A percentile compares a stretch with the other conserved stretches of the same genome.
Conservation (phyloP, 495 filamentous ascomycete species). For the Letharia lupina region DNA sequence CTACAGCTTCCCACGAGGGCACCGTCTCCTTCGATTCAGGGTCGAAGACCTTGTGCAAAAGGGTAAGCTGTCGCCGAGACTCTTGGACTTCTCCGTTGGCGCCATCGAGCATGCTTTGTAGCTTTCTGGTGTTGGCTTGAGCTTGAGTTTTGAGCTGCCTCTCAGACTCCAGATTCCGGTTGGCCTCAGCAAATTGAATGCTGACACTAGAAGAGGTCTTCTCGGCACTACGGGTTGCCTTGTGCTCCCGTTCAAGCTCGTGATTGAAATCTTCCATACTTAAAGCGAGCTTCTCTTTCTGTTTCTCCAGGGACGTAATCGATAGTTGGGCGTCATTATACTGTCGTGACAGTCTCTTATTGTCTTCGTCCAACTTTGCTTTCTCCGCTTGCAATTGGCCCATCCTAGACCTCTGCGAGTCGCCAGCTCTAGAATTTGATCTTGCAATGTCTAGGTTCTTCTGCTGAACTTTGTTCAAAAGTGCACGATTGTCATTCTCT, state of each 20-base stretch:
- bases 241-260: conserved; percentile 83
- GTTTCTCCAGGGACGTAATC: conserved; percentile 82
- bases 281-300: conserved; percentile 87
- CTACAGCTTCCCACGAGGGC: conserved; percentile 54
- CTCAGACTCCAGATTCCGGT: conserved; percentile 84
- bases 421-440: conserved; percentile 76
- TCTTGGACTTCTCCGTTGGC: conserved; percentile 72
- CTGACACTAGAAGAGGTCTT: conserved; percentile 76
- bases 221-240: conserved; percentile 83
- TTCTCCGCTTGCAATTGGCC: conserved; percentile 76
- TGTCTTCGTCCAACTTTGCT: conserved; percentile 72
- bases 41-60: conserved; percentile 78
- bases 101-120: conserved; percentile 68
- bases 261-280: conserved; percentile 90
- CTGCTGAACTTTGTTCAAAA: conserved; percentile 94
- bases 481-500: conserved; percentile 91
- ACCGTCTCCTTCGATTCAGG: conserved; percentile 57
- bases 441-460: conserved; percentile 96
- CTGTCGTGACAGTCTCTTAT: conserved; percentile 70
- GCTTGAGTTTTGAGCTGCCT: conserved; percentile 77
- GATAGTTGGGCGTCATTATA: conserved; percentile 81
- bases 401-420: conserved; percentile 74
- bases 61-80: conserved; percentile 67
- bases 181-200: conserved; percentile 79
- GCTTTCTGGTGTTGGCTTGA: conserved; percentile 72